Base-by-base conservation (phyloP, 2,329 filamentous ascomycete genomes). In the Byssochlamys sp. region DNA sequence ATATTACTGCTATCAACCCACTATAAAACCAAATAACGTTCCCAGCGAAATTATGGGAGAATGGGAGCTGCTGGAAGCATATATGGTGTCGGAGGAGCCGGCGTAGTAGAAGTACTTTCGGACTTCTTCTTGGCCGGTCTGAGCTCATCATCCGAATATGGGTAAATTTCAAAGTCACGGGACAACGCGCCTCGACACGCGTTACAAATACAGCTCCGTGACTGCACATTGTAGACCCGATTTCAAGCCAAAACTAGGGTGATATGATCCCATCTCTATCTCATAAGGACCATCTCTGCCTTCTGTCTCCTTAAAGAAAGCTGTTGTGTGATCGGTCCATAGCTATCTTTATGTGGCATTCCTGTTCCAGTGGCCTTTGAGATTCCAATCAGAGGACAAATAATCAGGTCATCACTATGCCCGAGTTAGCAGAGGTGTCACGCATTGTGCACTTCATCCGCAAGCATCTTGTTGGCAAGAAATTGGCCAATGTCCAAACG, bases 391-490 rank as follows among this genome's bases (percentile, higher is more conserved):
- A 33, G 24, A 29, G 6, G 26, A 55, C 33, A 51, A 24, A 50
- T 11, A 24, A 56, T 56, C 53, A 10, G 51, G 31, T 14, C 39
- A 54, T 26, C 51, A 66, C 54, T 48, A 80, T 80, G 77, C 77
- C 77, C 60, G 77, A 80, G 57, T 72, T 80, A 63, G 74, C 75
- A 25, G 77, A 80, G 85, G 88, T 96, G 63, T 88, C 90, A 24
- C 88, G 91, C 50, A 84, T 92, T 63, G 90, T 95, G 54, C 88
- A 96, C 71, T 95, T 87, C 70, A 83, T 99, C 45, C 86, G 84
- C 59, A 86, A 88, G 62, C 84, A 90, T 71, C 81, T 95, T n/a
- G 87, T 95, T 28, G 90, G 90, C 57, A 94, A 90, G 75, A 88
- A 81, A 9, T 86, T 99, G 60, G 76, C 80, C 52, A 82, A 81